Evolutionary conservation across 306 rosid genomes (phyloP), one percentile per base, ranked within the genome.

Genomic region (Medicago truncatula): DNA sequence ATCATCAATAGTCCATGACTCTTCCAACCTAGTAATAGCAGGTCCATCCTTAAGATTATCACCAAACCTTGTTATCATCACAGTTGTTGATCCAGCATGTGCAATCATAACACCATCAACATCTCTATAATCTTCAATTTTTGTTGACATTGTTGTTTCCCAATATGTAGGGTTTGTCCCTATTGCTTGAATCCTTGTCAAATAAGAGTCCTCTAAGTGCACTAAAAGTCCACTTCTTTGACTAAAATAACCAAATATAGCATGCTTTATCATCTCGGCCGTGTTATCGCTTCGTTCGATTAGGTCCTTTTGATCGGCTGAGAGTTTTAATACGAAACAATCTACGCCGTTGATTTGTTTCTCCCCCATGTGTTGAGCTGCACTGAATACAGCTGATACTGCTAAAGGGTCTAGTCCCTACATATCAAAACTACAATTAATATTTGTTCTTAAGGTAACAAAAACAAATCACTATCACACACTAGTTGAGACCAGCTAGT

Each of bases 361-460:
- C 70, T 95, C 98, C 31, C 98, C 98, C 86, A 90, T 87, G 86
- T 87, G 86, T 78, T 92, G 96, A 3, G 98, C 97, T 4, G 80
- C 81, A 50, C 89, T 75, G 83, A 95, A 95, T 5, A 89, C 90
- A 17, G 87, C 83, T 39, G 98, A 84, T 64, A 92, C 87, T 39
- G 97, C 91, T 84, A 92, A 36, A 9, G 98, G 97, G 77, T 95
- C 98, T 31, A 95, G 81, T 57, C 98, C 98, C 98, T 95, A 67
- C 56, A 43, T 41, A 41, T 21, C 38, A 44, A 25, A 67, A 67
- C 38, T 20, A 67, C 13, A 44, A 43, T 44, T 61, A 31, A 61
- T 31, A 12, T 31, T 61, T 28, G 31, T 46, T 67, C 44, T 67
- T 44, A 21, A 67, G 72, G 56, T 67, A 13, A 67, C 14, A 21